These are phyloP conservation scores for Panicum miliaceum DNA, from an alignment of 176 grass and related monocot species.

Conservation along the genomic window DNA sequence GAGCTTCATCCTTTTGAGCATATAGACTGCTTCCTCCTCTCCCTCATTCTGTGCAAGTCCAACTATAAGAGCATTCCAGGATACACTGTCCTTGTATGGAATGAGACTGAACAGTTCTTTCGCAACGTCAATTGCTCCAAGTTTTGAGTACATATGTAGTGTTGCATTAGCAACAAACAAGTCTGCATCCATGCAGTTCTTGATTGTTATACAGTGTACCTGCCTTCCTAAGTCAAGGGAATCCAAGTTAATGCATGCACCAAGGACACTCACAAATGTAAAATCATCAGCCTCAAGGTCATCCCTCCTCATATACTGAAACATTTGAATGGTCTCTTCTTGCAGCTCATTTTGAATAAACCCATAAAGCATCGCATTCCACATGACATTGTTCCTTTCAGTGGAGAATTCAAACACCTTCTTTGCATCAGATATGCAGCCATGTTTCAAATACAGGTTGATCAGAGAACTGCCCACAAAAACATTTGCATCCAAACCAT, in stretches of 20 bases:
- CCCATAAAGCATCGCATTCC: constrained; percentile 73
- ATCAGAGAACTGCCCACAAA: constrained; percentile 78
- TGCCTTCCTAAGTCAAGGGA: constrained; percentile 55
- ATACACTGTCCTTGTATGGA: constrained; percentile 58
- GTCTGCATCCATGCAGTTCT: constrained; percentile 45
- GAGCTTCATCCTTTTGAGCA: constrained; percentile 58
- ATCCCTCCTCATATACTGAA: constrained; percentile 49
- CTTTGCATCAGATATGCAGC: constrained; percentile 52
- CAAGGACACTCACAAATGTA: constrained; percentile 67
- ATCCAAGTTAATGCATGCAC: constrained; percentile 44
- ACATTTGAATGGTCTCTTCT: constrained; percentile 53
- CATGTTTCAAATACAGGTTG: constrained; percentile 63
- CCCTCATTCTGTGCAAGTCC: constrained; percentile 64
- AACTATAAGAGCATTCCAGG: constrained; percentile 81
- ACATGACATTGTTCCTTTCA: constrained; percentile 70
- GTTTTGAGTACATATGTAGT: constrained; percentile 76
- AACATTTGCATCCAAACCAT: constrained; percentile 67
- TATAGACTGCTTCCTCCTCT: constrained; percentile 48
- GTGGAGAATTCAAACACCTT: constrained; percentile 55
- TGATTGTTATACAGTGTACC: constrained; percentile 62
- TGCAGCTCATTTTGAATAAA: constrained; percentile 57
- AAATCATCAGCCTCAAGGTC: constrained; percentile 59
- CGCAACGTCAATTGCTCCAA: constrained; percentile 50
- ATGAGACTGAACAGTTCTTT: constrained; percentile 58
- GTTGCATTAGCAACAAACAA: constrained; percentile 76